Percentiles rank a stretch among this genome's conserved stretches.
phyloP scores from a whole-genome alignment of 352 stramenopile genomes.

The Pythium brachiatum region DNA sequence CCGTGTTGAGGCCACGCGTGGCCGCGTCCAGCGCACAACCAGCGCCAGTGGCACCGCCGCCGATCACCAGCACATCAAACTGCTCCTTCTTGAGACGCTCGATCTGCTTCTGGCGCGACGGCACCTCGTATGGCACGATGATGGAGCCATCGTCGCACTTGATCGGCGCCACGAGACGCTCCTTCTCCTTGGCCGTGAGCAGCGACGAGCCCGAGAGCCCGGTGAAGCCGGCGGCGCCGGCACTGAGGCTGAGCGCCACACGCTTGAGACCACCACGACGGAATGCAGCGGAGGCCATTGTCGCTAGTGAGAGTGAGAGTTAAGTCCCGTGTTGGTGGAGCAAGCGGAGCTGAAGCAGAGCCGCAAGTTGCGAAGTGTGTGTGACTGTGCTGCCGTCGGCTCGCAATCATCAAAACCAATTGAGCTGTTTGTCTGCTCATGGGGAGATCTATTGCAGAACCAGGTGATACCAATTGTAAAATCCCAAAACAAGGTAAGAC shows the following conservation, averaged over 20 bases:
- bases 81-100: slow-evolving; percentile 84
- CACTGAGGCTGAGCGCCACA: slow-evolving; percentile 51
- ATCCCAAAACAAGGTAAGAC: slow-evolving; percentile 17
- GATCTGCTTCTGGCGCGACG: slow-evolving; percentile 64
- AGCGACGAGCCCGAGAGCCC: slow-evolving; percentile 60
- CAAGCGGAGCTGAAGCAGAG: slow-evolving; percentile 2
- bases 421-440: not conserved
- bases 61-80: slow-evolving; percentile 94
- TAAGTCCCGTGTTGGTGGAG: not conserved
- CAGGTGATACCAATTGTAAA: too few relatives aligned
- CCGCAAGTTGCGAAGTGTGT: slow-evolving; percentile 29
- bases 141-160: slow-evolving; percentile 80
- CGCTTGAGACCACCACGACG: slow-evolving; percentile 46
- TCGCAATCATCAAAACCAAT: slow-evolving; percentile 3
- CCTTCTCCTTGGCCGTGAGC: slow-evolving; percentile 73
- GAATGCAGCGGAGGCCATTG: slow-evolving; percentile 67
- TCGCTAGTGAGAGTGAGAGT: not conserved
- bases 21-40: slow-evolving; percentile 89
- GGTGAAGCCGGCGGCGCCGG: slow-evolving; percentile 38
- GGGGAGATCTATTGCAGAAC: slow-evolving; percentile 18
- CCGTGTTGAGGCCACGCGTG: slow-evolving; percentile 91
- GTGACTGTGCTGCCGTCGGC: not conserved
- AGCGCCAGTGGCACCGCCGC: slow-evolving; percentile 90
- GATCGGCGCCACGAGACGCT: slow-evolving; percentile 71
- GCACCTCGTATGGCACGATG: slow-evolving; percentile 84